Base-by-base conservation (phyloP, 192 early-diverging fungal species). In the Backusella macrospora region DNA sequence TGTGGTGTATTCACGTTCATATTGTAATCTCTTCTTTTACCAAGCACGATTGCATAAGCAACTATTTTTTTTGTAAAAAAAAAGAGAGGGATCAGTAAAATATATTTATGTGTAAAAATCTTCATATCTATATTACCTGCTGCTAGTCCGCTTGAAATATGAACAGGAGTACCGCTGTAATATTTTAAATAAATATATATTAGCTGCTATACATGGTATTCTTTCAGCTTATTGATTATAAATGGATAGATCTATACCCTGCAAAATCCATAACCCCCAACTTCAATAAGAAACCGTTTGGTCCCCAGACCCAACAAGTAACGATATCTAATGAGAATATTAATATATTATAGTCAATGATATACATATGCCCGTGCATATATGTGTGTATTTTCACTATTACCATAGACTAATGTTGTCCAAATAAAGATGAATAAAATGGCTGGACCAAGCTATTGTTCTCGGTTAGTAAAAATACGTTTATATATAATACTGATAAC, bases 211-310 rank as follows among this genome's bases (percentile, higher is more conserved):
- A 48, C 14, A 48, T n/a, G 5, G n/a, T 48, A 48, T 16, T 48
- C 4, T 47, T 47, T n/a, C n/a, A 48, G 6, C n/a, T 15, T 16
- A 48, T 48, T 48, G 15, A 42, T 42, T 6, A 42, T 42, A 42
- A 42, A 42, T 42, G 40, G 40, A 9, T 43, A 43, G 1, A 5
- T 66, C 14, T 42, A 46, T 78, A 78, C 76, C 76, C 95, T 18
- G 95, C 95, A 89, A 90, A 97, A 76, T 96, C 95, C 68, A 94
- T 83, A 14, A 87, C 87, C 16, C 95, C 94, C 75, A 94, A 73
- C 40, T 84, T 84, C 18, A 79, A 75, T 15, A 95, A 79, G 92
- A 93, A 97, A 15, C 95, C 95, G 68, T 89, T 89, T 29, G 85
- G 84, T 9, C 85, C 84, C 95, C 95, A 97, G 9, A 90, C 86